Base-by-base conservation (phyloP, 2,329 filamentous ascomycete genomes). In the Chrysoporthe austroafricana region DNA sequence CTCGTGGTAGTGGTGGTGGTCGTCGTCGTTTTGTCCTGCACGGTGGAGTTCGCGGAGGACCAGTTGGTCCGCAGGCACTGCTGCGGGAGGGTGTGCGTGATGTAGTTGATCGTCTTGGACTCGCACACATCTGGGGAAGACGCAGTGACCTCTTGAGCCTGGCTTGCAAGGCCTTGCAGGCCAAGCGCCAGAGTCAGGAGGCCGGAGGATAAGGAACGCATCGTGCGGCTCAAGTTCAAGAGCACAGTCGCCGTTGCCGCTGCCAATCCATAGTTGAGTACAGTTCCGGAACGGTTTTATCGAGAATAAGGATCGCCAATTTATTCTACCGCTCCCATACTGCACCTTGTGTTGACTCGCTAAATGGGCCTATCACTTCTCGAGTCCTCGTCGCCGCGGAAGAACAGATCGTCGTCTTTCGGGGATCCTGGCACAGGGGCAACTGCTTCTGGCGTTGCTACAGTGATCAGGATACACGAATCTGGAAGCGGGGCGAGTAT, bases 41-140 rank as follows among this genome's bases (percentile, higher is more conserved):
- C 42, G 57, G 63, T 62, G 50, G 67, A 58, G 34, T 68, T 71
- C n/a, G 69, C 58, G 16, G 72, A 59, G 7, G 82, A 78, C 82
- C 88, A 89, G 52, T 84, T 83, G n/a, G 87, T 88, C 61, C 86
- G 87, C 32, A 93, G 82, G 75, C 92, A 95, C 80, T 91, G 90
- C 76, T 93, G 91, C 13, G 91, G 91, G 50, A 94, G 80, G 1
- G 87, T 88, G 73, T 94, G 90, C 13, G 91, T 94, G 70, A 95
- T 92, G 78, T 94, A 93, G 78, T 95, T 94, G 75, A 93, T 88
- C 1, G 90, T 93, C 72, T 87, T 86, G 64, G 80, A 84, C 72
- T 86, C 84, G 79, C 86, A 89, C 9, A 78, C 76, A 43, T 78
- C 77, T 6, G 73, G 63, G 52, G 66, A 52, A 18, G 61, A 61